Conservation (phyloP, 2,329 filamentous ascomycete genomes). For the Epichloe elymi region DNA sequence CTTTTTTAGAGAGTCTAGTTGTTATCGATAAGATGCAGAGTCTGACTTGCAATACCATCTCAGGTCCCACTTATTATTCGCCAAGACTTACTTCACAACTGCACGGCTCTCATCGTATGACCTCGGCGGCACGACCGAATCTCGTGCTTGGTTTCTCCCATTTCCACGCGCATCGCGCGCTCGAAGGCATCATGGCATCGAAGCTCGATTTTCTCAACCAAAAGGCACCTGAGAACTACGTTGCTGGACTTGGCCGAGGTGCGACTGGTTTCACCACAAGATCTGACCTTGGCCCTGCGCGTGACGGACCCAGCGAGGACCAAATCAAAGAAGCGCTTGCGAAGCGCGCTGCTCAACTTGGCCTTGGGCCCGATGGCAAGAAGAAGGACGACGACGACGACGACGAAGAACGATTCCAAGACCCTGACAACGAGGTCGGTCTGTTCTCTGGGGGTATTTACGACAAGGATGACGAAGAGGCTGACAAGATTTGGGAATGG, state of each 20-base stretch:
- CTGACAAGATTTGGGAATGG: slow-evolving; percentile 87
- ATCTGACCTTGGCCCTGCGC: slow-evolving; percentile 87
- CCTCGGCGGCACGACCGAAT: neutral
- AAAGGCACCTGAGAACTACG: slow-evolving; percentile 74
- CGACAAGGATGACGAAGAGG: slow-evolving; percentile 95
- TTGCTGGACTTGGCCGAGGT: slow-evolving; percentile 92
- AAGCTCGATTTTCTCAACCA: slow-evolving; percentile 76
- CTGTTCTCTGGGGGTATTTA: slow-evolving; percentile 92
- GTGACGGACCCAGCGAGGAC: slow-evolving; percentile 91
- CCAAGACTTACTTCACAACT: neutral
- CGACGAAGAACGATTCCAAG: slow-evolving; percentile 74
- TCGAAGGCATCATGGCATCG: slow-evolving; percentile 28
- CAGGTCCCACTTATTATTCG: neutral
- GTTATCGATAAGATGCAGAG: slow-evolving; percentile 13
- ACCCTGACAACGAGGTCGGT: slow-evolving; percentile 93
- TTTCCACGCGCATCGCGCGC: slow-evolving; percentile 3
- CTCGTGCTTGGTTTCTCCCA: neutral
- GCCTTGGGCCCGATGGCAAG: slow-evolving; percentile 54
- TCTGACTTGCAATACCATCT: neutral
- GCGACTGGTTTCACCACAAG: slow-evolving; percentile 96
- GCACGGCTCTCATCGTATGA: too few species aligned
- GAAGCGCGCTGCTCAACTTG: slow-evolving; percentile 79
- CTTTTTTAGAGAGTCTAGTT: neutral
- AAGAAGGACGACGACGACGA: slow-evolving; percentile 61
- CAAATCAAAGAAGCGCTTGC: slow-evolving; percentile 97